Percentiles rank a stretch among this genome's conserved stretches.
phyloP scores from a whole-genome alignment of 2,329 filamentous ascomycete species.

The Alternaria sp. region DNA sequence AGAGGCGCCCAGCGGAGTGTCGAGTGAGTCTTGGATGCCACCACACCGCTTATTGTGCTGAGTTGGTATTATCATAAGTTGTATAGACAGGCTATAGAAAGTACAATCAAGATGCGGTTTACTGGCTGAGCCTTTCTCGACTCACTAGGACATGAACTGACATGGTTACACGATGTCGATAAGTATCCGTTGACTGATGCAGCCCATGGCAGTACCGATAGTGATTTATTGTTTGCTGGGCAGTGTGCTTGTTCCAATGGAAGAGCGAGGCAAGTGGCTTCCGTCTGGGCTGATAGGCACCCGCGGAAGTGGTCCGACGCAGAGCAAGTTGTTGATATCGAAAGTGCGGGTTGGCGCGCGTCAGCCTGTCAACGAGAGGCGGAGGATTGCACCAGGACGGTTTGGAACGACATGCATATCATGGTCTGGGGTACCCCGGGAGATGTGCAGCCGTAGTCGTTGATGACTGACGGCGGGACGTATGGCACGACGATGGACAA shows the following conservation, averaged over 20 bases:
- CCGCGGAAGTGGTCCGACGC: not conserved
- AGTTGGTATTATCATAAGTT: not conserved
- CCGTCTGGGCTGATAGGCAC: not conserved
- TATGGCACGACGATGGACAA: not conserved
- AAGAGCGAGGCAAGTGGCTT: not conserved
- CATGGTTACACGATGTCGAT: not conserved
- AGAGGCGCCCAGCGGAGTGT: not conserved
- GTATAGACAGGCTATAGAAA: not conserved
- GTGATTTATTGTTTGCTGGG: not conserved
- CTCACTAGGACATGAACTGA: not conserved
- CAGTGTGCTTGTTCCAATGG: not conserved
- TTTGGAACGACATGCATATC: slow-evolving; percentile 11
- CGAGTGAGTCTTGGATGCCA: not conserved
- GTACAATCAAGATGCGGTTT: not conserved
- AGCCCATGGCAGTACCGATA: not conserved
- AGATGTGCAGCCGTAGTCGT: slow-evolving; percentile 7
- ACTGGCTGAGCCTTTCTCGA: not conserved
- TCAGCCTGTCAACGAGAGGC: slow-evolving; percentile 1
- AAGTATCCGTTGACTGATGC: not conserved
- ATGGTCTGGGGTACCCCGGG: slow-evolving; percentile 13
- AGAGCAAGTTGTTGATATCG: slow-evolving; percentile 7
- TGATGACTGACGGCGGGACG: not conserved
- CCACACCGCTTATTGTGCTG: not conserved
- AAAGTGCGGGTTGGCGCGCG: slow-evolving; percentile 2
- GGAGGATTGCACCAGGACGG: slow-evolving; percentile 5